Base-by-base conservation (phyloP, 192 early-diverging fungal genomes). In the Podila horticola region DNA sequence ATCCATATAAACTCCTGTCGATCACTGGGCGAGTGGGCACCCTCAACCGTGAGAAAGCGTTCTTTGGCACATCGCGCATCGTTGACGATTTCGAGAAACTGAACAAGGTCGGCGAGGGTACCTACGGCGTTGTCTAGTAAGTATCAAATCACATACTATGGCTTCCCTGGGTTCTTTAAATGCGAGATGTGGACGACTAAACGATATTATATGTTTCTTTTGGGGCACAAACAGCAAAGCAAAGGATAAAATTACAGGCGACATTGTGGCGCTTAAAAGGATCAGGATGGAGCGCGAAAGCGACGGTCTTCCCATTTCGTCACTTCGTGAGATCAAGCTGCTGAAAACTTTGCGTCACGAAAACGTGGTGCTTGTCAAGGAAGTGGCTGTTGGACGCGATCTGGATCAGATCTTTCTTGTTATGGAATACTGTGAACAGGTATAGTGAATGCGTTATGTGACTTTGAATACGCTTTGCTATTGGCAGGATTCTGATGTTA, bases 281-380 rank as follows among this genome's bases (percentile, higher is more conserved):
- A 77, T 87, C 60, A 81, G 84, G 63, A 64, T 88, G 63, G 84
- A 89, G 10, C 83, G 85, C 3, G 87, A 89, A 55, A 86, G 87
- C 38, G 86, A 87, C 67, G 77, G 77, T 52, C 41, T 98, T 65
- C 97, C 97, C 24, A 96, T 99, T 72, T 98, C 97, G 0, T 94
- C 96, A 5, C 88, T 99, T 20, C 94, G 97, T 60, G 97, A 99
- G 83, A 97, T 99, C 71, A 95, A 93, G 75, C 91, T 97, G 71
- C 87, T 99, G 33, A 98, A 97, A 83, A 86, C 91, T 49, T 84
- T 98, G 49, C 75, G 88, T 34, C 96, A 95, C 69, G 89, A 88
- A 30, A 95, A 95, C 67, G 87, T 95, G 63, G 91, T 95, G 58
- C 87, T 90, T 30, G 84, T 95, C 50, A 75, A 87, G 34, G 93